These are phyloP conservation scores for Aspergillus ochraceus DNA, from an alignment of 2,329 filamentous ascomycete genomes.

Conservation along the genomic window DNA sequence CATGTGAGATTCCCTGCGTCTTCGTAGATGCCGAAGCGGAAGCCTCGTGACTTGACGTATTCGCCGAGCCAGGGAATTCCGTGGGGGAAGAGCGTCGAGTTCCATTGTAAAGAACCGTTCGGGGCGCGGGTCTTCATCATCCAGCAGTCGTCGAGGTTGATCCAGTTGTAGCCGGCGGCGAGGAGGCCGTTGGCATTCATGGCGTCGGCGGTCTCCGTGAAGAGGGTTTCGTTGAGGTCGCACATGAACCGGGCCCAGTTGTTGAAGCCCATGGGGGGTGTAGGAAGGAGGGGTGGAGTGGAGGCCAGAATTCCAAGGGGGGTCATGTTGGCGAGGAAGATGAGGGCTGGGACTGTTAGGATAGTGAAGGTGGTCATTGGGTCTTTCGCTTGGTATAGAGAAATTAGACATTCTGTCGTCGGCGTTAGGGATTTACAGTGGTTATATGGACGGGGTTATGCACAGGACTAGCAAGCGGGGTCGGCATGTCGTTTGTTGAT, in stretches of 20 bases:
- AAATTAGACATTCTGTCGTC: neutral
- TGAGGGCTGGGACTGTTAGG: too few relatives aligned
- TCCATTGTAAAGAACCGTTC: constrained; percentile 44
- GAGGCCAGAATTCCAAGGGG: neutral
- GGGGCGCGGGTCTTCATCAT: constrained; percentile 35
- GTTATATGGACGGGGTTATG: neutral
- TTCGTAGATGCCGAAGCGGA: constrained; percentile 50
- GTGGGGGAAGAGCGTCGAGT: constrained; percentile 43
- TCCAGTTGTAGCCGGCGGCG: constrained; percentile 37
- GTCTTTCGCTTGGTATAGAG: neutral
- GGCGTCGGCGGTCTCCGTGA: constrained; percentile 48
- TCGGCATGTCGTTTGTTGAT: neutral
- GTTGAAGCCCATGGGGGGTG: constrained; percentile 55
- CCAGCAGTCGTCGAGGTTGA: constrained; percentile 53
- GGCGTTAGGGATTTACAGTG: neutral
- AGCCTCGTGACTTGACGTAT: constrained; percentile 40
- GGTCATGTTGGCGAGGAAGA: neutral
- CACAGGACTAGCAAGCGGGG: neutral
- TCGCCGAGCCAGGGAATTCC: constrained; percentile 46
- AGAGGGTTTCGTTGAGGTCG: constrained; percentile 51
- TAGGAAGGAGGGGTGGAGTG: constrained; percentile 26
- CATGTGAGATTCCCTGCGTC: constrained; percentile 48
- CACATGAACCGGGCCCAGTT: constrained; percentile 53
- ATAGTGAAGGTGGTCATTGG: too few relatives aligned
- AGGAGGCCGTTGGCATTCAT: constrained; percentile 46